A percentile compares a stretch with the other conserved stretches of the same genome.
These are phyloP conservation scores for Stachybotrys chlorohalonatus DNA, from an alignment of 2,329 filamentous ascomycete species.

Conservation along the genomic window DNA sequence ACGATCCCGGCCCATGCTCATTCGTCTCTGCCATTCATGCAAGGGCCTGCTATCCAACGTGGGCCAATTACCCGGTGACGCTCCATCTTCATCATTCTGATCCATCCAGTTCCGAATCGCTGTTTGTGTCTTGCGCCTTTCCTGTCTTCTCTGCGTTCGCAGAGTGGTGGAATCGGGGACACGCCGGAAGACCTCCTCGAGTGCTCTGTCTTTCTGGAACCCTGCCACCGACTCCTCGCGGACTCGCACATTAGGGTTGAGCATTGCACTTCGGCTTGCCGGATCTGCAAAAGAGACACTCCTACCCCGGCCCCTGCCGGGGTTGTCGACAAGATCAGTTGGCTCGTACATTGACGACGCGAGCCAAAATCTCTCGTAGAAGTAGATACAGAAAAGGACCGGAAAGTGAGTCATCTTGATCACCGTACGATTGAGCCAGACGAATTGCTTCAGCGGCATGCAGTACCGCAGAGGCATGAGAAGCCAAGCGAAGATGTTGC, in stretches of 20 bases:
- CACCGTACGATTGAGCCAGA: constrained; percentile 77
- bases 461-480: constrained; percentile 74
- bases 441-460: constrained; percentile 72
- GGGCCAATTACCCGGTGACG: constrained; percentile 38
- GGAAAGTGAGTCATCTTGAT: constrained; percentile 91
- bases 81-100: constrained; percentile 44
- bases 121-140: constrained; percentile 66
- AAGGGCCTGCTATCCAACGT: constrained; percentile 35
- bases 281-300: constrained; percentile 50
- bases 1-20: constrained; percentile 42
- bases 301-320: constrained; percentile 39
- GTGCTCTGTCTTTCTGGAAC: constrained; percentile 78
- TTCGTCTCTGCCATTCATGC: constrained; percentile 40
- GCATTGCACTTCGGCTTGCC: constrained; percentile 49
- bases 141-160: constrained; percentile 50
- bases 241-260: constrained; percentile 63
- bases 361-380: constrained; percentile 77
- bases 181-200: constrained; percentile 83
- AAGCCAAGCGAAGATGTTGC: constrained; percentile 86
- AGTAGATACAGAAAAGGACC: constrained; percentile 74
- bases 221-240: constrained; percentile 83
- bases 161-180: constrained; percentile 57
- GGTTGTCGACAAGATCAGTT: constrained; percentile 74
- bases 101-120: constrained; percentile 92
- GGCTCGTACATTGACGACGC: constrained; percentile 70